Evolutionary conservation across 768 basidiomycete species (phyloP).

Genomic region (Epithele typhae): DNA sequence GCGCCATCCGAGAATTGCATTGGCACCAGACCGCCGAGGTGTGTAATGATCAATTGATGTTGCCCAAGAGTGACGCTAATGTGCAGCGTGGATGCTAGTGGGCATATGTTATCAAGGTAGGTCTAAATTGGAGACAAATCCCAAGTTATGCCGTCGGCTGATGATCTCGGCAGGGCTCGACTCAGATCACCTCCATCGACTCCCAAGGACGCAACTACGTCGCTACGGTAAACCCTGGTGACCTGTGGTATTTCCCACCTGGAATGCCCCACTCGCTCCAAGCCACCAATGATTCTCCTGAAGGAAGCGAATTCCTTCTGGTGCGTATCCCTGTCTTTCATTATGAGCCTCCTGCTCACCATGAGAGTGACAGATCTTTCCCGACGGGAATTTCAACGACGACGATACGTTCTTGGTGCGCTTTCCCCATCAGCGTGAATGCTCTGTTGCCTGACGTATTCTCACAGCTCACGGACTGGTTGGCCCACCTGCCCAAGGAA

Average conservation of each 20-base stretch:
- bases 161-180: conserved; percentile 16
- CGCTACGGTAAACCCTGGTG: conserved; percentile 43
- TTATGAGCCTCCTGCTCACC: background rate
- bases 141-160: no score
- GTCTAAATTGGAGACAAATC: background rate
- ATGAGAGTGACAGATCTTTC: conserved; percentile 30
- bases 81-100: conserved; percentile 16
- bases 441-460: conserved; percentile 39
- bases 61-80: background rate
- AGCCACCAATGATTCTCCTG: conserved; percentile 35
- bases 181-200: conserved; percentile 44
- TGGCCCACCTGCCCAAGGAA: conserved; percentile 57
- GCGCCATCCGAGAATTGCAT: conserved; percentile 32
- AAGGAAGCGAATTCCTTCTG: conserved; percentile 51
- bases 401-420: conserved; percentile 42
- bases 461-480: conserved; percentile 52
- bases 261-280: conserved; percentile 54
- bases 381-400: conserved; percentile 49
- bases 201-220: conserved; percentile 44
- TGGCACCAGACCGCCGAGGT: conserved; percentile 31
- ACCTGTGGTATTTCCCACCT: conserved; percentile 55
- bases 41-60: background rate
- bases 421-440: conserved; percentile 15
- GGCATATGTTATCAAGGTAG: conserved; percentile 30
- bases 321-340: conserved; percentile 26